Conservation (phyloP, 164 flowering plant genomes). For the Nymphaea colorata region DNA sequence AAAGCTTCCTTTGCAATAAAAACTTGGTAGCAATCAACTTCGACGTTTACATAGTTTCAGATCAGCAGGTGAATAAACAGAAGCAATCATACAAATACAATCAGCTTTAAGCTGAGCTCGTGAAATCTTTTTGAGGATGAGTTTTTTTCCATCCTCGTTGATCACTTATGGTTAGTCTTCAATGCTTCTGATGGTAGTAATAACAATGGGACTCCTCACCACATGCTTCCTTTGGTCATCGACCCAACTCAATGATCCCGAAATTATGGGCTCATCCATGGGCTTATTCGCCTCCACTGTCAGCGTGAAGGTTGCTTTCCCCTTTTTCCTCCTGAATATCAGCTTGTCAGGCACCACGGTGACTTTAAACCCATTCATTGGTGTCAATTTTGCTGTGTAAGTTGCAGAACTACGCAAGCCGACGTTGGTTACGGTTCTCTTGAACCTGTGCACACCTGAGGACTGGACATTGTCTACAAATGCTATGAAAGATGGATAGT, state of each 20-base stretch:
- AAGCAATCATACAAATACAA: neutral
- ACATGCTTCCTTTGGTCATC: constrained; percentile 8
- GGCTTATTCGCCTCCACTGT: neutral
- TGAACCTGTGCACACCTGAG: constrained; percentile 5
- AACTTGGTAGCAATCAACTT: too few relatives aligned
- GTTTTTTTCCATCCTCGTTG: neutral
- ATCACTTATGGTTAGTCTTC: neutral
- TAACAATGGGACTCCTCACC: constrained; percentile 16
- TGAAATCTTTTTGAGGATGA: too few relatives aligned
- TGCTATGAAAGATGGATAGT: constrained; percentile 47
- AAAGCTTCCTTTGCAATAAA: too few relatives aligned
- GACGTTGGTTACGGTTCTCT: constrained; percentile 38
- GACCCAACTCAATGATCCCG: constrained; percentile 3
- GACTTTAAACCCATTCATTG: constrained; percentile 11
- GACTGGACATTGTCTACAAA: constrained; percentile 7
- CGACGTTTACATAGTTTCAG: too few relatives aligned
- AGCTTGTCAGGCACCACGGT: constrained; percentile 19
- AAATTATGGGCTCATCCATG: neutral
- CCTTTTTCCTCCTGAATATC: constrained; percentile 20
- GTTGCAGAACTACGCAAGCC: constrained; percentile 22
- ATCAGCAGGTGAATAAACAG: too few relatives aligned
- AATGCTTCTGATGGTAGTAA: constrained; percentile 6
- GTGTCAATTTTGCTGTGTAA: constrained; percentile 20
- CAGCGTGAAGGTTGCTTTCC: constrained; percentile 23
- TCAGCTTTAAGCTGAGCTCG: neutral